A percentile compares a stretch with the other conserved stretches of the same genome.
These are phyloP conservation scores for Eucalyptus urophylla DNA, from an alignment of 345 rosid species.

Conservation along the genomic window DNA sequence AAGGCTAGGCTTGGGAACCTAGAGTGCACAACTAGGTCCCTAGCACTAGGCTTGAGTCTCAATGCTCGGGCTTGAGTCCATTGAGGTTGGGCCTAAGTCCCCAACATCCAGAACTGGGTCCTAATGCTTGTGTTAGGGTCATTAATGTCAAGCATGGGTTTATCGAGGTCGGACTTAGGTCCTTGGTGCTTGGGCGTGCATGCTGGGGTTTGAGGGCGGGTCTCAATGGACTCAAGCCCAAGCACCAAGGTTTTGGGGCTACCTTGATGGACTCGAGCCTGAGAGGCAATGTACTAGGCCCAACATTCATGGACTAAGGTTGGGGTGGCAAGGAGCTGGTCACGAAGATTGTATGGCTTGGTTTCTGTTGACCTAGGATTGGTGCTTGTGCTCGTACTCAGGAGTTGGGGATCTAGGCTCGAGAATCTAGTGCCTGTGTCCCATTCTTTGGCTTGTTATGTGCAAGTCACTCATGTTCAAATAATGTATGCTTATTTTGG, in stretches of 20 bases:
- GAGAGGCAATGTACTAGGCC: background rate
- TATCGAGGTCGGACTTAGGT: background rate
- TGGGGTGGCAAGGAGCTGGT: background rate
- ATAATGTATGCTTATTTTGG: background rate
- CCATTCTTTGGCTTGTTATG: background rate
- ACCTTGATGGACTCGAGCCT: background rate
- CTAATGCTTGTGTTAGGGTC: background rate
- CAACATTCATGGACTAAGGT: background rate
- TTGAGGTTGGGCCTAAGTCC: background rate
- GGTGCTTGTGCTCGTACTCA: background rate
- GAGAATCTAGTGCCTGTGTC: accelerated
- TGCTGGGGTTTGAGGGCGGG: background rate
- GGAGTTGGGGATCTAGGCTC: background rate
- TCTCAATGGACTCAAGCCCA: background rate
- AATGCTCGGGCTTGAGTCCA: accelerated
- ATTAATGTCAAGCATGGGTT: background rate
- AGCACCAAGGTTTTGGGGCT: background rate
- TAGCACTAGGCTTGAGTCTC: background rate
- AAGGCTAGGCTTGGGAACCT: background rate
- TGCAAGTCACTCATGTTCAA: background rate
- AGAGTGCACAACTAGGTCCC: background rate
- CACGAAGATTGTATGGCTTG: background rate
- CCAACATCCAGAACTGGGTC: accelerated
- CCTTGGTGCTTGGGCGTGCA: background rate
- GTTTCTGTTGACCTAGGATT: background rate